These are phyloP conservation scores for Ogataea hybrid DNA, from an alignment of 1,139 yeast genomes.

Conservation along the genomic window DNA sequence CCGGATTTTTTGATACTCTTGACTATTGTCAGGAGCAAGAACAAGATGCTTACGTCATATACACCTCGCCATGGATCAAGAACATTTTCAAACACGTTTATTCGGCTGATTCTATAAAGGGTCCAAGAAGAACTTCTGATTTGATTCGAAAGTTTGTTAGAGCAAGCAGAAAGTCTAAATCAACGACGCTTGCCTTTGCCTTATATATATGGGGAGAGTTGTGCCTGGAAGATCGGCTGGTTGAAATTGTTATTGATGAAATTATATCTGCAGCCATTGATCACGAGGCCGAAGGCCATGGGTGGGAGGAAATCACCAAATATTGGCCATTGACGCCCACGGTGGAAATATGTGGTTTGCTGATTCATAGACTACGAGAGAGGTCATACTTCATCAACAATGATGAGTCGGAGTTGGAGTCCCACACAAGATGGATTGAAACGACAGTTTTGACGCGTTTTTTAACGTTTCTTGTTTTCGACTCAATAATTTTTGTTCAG, in stretches of 20 bases:
- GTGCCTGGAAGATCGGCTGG: conserved; percentile 59
- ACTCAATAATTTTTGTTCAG: conserved; percentile 63
- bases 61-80: conserved; percentile 76
- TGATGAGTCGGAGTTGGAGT: conserved; percentile 28
- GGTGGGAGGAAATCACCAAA: conserved; percentile 62
- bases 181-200: conserved; percentile 46
- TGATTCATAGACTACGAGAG: conserved; percentile 41
- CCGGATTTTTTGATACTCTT: conserved; percentile 58
- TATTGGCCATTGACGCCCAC: conserved; percentile 67
- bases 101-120: conserved; percentile 50
- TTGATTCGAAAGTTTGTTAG: conserved; percentile 63
- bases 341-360: conserved; percentile 66
- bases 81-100: conserved; percentile 62
- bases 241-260: conserved; percentile 64
- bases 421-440: conserved; percentile 66
- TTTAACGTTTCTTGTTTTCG: conserved; percentile 69
- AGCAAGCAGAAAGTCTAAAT: conserved; percentile 45
- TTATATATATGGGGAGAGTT: conserved; percentile 71
- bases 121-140: conserved; percentile 60
- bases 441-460: conserved; percentile 66
- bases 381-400: conserved; percentile 24
- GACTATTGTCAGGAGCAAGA: conserved; percentile 38
- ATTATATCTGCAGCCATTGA: conserved; percentile 73
- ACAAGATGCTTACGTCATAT: conserved; percentile 47
- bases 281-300: conserved; percentile 68